These are phyloP conservation scores for Blastosporella zonata DNA, from an alignment of 1,284 basidiomycete species.

Conservation along the genomic window DNA sequence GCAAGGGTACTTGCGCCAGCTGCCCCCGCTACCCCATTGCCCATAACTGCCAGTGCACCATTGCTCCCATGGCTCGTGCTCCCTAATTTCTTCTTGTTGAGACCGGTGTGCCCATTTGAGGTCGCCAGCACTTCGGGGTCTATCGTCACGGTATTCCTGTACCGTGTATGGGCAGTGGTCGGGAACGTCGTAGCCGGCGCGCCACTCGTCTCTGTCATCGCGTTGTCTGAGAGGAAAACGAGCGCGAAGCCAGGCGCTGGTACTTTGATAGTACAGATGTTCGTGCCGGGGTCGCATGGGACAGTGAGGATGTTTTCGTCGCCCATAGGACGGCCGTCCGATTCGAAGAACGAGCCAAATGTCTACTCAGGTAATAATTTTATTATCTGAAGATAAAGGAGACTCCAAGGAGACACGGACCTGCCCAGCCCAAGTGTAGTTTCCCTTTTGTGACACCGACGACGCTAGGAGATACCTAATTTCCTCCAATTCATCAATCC, in stretches of 20 bases:
- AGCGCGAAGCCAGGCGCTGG: constrained; percentile 70
- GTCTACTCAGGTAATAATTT: constrained; percentile 41
- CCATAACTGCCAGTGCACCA: constrained; percentile 8
- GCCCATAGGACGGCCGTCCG: constrained; percentile 62
- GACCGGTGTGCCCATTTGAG: constrained; percentile 47
- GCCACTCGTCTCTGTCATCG: constrained; percentile 37
- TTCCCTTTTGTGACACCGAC: constrained; percentile 58
- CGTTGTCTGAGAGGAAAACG: constrained; percentile 55
- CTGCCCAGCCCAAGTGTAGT: constrained; percentile 71
- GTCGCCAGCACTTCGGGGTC: constrained; percentile 40
- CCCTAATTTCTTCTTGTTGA: constrained; percentile 28
- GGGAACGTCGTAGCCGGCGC: constrained; percentile 44
- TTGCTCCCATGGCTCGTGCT: constrained; percentile 45
- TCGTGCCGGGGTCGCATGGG: constrained; percentile 42
- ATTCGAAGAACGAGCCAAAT: constrained; percentile 55
- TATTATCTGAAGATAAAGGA: neutral
- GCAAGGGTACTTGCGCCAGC: neutral
- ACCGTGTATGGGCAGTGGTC: constrained; percentile 50
- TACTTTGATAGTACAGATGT: constrained; percentile 58
- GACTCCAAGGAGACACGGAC: constrained; percentile 24
- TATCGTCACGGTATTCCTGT: constrained; percentile 42
- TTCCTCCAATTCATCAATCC: neutral
- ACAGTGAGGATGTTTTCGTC: constrained; percentile 49
- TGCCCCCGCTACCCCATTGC: neutral
- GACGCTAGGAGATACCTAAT: constrained; percentile 45